Percentiles rank a stretch among this genome's conserved stretches.
Conservation (phyloP, 306 rosid species). For the Prunus padus region DNA sequence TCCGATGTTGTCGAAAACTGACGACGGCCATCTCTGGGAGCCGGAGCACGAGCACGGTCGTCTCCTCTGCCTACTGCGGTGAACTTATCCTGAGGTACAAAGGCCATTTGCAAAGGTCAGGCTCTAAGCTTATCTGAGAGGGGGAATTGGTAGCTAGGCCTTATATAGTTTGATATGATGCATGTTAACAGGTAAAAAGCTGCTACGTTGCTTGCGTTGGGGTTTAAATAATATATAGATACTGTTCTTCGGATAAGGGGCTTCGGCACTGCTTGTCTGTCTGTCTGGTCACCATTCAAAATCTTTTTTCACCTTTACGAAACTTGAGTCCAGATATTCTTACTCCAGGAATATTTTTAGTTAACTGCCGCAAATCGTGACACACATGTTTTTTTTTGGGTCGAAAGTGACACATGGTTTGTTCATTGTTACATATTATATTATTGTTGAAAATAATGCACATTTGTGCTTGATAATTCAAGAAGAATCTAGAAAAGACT, state of each 20-base stretch:
- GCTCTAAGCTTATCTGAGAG: background rate
- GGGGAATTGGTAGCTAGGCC: background rate
- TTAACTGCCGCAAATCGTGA: background rate
- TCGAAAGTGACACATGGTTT: too few relatives aligned
- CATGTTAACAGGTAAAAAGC: background rate
- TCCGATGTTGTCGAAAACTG: background rate
- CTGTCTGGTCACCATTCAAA: background rate
- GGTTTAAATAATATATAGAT: background rate
- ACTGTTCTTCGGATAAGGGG: too few relatives aligned
- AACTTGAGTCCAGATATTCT: background rate
- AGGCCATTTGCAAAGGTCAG: background rate
- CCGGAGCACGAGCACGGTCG: background rate
- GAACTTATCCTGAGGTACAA: background rate
- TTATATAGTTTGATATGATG: background rate
- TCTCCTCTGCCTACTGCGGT: background rate
- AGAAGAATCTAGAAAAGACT: too few relatives aligned
- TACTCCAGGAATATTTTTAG: slow-evolving; percentile 17
- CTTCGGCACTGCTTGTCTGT: too few relatives aligned
- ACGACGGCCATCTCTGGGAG: slow-evolving; percentile 1
- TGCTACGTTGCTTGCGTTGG: slow-evolving; percentile 21
- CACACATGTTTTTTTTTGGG: too few relatives aligned
- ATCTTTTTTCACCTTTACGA: slow-evolving; percentile 1
- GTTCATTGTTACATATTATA: background rate
- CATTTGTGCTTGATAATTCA: too few relatives aligned
- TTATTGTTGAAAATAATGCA: too few relatives aligned